Evolutionary conservation across 129 eudicot species (phyloP).

Genomic region (Arctium minus): DNA sequence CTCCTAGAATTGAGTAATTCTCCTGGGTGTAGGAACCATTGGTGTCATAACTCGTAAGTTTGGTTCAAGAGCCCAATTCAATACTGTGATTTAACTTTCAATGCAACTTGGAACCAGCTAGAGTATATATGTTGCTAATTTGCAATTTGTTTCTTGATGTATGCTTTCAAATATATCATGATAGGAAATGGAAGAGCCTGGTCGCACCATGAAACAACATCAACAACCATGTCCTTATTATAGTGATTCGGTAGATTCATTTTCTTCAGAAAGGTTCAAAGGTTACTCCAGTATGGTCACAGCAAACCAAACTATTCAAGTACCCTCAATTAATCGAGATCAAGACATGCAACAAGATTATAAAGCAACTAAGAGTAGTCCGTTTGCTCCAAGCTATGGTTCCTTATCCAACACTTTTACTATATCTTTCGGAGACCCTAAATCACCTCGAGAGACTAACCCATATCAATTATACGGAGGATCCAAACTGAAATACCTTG

Average conservation of each 20-base stretch:
- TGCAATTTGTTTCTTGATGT: background rate
- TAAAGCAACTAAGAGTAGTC: background rate
- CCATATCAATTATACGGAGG: constrained; percentile 6
- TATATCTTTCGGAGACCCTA: constrained; percentile 28
- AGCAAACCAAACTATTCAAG: constrained; percentile 16
- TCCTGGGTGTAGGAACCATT: background rate
- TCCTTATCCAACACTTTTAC: constrained; percentile 24
- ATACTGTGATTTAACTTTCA: background rate
- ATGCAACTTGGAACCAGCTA: background rate
- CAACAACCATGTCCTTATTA: constrained; percentile 15
- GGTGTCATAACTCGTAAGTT: background rate
- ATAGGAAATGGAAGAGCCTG: constrained; percentile 27
- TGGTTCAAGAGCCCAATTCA: no score
- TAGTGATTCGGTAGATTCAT: constrained; percentile 18
- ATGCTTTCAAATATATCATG: background rate
- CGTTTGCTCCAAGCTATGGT: constrained; percentile 4
- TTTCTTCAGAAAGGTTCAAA: constrained; percentile 27
- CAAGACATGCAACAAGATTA: constrained; percentile 3
- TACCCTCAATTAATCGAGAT: constrained; percentile 1
- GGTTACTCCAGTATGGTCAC: constrained; percentile 7
- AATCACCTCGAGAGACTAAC: constrained; percentile 12
- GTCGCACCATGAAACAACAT: constrained; percentile 6
- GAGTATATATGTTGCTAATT: background rate
- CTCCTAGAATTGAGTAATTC: background rate
- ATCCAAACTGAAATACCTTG: constrained; percentile 7